These are phyloP conservation scores for Ceratocystis smalleyi DNA, from an alignment of 2,329 filamentous ascomycete species.

Conservation along the genomic window DNA sequence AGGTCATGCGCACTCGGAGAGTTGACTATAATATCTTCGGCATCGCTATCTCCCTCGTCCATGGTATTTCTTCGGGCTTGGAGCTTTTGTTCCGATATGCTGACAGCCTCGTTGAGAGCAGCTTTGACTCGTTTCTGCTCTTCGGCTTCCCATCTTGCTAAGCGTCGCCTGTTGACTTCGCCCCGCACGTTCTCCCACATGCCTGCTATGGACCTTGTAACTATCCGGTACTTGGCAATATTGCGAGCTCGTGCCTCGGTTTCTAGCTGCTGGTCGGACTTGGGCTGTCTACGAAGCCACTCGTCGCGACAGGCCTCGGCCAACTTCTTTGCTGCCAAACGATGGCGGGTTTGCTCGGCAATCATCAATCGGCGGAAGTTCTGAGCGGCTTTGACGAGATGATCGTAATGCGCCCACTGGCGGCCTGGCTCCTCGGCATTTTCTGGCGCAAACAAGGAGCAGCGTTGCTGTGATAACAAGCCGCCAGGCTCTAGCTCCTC, in stretches of 20 bases:
- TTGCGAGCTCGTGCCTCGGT: slow-evolving; percentile 57
- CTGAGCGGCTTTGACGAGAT: slow-evolving; percentile 62
- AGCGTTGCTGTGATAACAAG: slow-evolving; percentile 52
- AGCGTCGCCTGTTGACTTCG: slow-evolving; percentile 44
- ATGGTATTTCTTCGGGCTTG: slow-evolving; percentile 34
- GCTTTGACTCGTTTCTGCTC: slow-evolving; percentile 49
- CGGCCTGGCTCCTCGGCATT: slow-evolving; percentile 54
- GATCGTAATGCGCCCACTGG: slow-evolving; percentile 78
- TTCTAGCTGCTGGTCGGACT: slow-evolving; percentile 65
- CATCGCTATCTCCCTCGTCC: slow-evolving; percentile 36
- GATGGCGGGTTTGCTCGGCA: slow-evolving; percentile 64
- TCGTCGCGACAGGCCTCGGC: slow-evolving; percentile 65
- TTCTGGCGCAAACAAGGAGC: slow-evolving; percentile 59
- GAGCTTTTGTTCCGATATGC: slow-evolving; percentile 52
- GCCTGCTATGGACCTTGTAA: slow-evolving; percentile 42
- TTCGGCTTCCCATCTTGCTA: slow-evolving; percentile 49
- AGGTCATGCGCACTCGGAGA: neutral
- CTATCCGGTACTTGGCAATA: slow-evolving; percentile 52
- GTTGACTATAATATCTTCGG: slow-evolving; percentile 23
- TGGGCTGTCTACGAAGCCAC: slow-evolving; percentile 58
- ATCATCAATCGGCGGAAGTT: slow-evolving; percentile 70
- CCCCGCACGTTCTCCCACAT: slow-evolving; percentile 50
- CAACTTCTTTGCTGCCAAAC: slow-evolving; percentile 58
- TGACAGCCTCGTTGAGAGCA: slow-evolving; percentile 58
- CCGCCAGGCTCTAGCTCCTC: slow-evolving; percentile 61